phyloP scores from a whole-genome alignment of 2,329 filamentous ascomycete species.

The Neonectria faginata region DNA sequence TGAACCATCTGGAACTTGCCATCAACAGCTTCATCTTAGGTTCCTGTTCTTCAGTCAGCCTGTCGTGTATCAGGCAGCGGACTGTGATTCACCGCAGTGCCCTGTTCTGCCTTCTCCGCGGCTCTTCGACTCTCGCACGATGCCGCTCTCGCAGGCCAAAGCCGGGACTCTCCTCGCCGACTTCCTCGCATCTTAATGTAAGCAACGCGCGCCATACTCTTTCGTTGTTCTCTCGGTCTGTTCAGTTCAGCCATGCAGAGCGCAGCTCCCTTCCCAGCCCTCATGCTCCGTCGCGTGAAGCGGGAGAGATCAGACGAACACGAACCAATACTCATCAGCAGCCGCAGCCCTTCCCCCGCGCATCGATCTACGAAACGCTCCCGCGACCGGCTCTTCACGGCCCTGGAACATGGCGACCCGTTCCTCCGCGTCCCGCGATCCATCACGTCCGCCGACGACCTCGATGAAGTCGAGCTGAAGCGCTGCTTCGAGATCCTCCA shows the following conservation, averaged over 20 bases:
- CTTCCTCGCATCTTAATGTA: not conserved
- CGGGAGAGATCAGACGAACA: constrained; percentile 9
- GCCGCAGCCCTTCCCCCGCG: constrained; percentile 28
- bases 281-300: constrained; percentile 15
- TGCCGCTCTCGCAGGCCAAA: not conserved
- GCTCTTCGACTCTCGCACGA: not conserved
- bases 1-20: not conserved
- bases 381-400: constrained; percentile 43
- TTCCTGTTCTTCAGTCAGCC: not conserved
- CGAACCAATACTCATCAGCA: constrained; percentile 29
- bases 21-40: not conserved
- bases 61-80: too few species aligned
- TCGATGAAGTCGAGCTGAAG: constrained; percentile 46
- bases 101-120: not conserved
- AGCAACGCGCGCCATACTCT: not conserved
- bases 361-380: constrained; percentile 31
- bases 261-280: not conserved
- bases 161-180: not conserved
- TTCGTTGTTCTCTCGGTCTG: not conserved
- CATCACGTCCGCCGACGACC: constrained; percentile 43
- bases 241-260: constrained; percentile 1
- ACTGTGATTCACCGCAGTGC: constrained; percentile 2
- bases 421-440: constrained; percentile 32
- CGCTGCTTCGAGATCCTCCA: constrained; percentile 50
- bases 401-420: constrained; percentile 38